These are phyloP conservation scores for Chenopodium berlandieri DNA, from an alignment of 148 eudicot genomes.

Conservation along the genomic window DNA sequence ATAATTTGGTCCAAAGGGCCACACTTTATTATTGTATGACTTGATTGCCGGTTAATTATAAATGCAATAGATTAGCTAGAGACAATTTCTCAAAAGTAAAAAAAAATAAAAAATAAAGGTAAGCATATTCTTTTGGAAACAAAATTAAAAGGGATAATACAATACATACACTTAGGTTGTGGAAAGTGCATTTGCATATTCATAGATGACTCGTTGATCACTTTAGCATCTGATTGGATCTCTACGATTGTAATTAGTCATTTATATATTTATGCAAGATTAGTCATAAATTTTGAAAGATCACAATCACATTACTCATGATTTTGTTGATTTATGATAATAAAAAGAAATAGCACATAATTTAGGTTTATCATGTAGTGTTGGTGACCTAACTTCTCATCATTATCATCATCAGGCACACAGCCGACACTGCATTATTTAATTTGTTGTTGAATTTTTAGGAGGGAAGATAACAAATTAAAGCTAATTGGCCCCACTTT, in stretches of 20 bases:
- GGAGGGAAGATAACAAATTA: constrained; percentile 7
- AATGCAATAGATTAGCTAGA: not conserved
- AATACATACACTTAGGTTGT: constrained; percentile 1
- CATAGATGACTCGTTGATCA: constrained; percentile 13
- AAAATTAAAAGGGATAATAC: not conserved
- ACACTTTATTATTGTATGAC: not conserved
- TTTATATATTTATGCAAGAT: too few relatives aligned
- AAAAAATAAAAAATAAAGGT: not conserved
- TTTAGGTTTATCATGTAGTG: constrained; percentile 34
- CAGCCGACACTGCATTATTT: constrained; percentile 32
- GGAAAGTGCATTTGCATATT: constrained; percentile 10
- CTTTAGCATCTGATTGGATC: constrained; percentile 14
- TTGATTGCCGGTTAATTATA: not conserved
- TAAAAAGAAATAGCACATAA: constrained; percentile 21
- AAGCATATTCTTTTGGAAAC: constrained; percentile 17
- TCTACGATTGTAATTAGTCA: not conserved
- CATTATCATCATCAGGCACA: constrained; percentile 24
- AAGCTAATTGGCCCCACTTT: not conserved
- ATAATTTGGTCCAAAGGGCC: constrained; percentile 12
- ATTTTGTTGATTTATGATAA: constrained; percentile 20
- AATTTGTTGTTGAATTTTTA: constrained; percentile 23
- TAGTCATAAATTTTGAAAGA: constrained; percentile 6
- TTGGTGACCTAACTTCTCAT: constrained; percentile 36
- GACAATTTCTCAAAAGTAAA: not conserved
- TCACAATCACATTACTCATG: constrained; percentile 20